These are phyloP conservation scores for Pythium brassicae DNA, from an alignment of 352 stramenopile species.

Conservation along the genomic window DNA sequence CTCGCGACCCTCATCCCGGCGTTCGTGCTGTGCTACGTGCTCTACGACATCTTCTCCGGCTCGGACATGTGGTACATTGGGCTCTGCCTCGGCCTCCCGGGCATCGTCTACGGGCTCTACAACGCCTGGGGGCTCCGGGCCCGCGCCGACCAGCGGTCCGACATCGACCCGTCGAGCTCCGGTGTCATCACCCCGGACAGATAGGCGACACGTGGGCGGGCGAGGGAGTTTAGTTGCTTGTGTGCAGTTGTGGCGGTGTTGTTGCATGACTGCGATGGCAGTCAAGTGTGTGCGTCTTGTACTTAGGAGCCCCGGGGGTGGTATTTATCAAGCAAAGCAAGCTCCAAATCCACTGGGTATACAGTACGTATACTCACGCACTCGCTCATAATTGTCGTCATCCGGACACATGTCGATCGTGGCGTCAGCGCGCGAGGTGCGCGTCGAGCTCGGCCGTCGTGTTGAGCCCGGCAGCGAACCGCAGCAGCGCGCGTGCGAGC, in stretches of 20 bases:
- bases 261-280: not conserved
- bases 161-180: not conserved
- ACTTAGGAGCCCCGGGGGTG: not conserved
- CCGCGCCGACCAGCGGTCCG: not conserved
- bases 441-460: slow-evolving; percentile 11
- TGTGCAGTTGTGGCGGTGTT: not conserved
- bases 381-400: no score
- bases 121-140: not conserved
- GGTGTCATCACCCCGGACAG: not conserved
- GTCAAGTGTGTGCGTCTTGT: no score
- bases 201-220: not conserved
- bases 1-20: slow-evolving; percentile 6
- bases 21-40: slow-evolving; percentile 5
- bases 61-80: not conserved
- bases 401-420: no score
- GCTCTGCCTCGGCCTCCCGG: not conserved
- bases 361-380: no score
- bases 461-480: slow-evolving; percentile 8
- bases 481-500: slow-evolving; percentile 8
- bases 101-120: slow-evolving; percentile 3
- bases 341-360: no score
- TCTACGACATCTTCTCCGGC: slow-evolving; percentile 4
- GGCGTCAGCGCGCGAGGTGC: not conserved
- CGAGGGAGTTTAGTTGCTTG: no score
- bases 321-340: slow-evolving; percentile 1